phyloP scores from a whole-genome alignment of 129 eudicot species.

The Tagetes patula region DNA sequence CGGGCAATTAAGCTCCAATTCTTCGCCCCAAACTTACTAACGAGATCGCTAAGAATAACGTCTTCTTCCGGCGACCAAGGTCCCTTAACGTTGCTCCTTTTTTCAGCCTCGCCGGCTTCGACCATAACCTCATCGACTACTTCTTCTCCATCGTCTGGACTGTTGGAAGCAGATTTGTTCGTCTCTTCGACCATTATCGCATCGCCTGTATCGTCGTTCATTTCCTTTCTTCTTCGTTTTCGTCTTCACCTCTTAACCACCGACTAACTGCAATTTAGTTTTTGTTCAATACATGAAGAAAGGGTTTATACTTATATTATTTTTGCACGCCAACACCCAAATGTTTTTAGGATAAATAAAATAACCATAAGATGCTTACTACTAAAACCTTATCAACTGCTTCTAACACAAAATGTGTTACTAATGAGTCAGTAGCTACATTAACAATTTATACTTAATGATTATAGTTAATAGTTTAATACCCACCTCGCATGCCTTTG shows the following conservation, averaged over 20 bases:
- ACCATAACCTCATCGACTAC: conserved; percentile 24
- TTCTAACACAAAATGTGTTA: no score
- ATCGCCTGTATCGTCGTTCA: conserved; percentile 28
- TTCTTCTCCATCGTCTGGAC: conserved; percentile 18
- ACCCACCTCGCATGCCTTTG: no score
- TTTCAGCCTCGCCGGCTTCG: conserved; percentile 23
- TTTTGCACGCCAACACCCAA: no score
- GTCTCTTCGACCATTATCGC: conserved; percentile 13
- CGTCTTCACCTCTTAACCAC: conserved; percentile 37
- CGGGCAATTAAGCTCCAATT: conserved; percentile 75
- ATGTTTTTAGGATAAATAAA: no score
- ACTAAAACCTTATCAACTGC: no score
- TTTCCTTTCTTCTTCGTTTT: background rate
- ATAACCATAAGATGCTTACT: no score
- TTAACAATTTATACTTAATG: no score
- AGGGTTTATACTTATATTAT: no score
- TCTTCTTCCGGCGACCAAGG: conserved; percentile 82
- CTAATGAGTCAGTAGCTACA: no score
- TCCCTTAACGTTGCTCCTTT: conserved; percentile 43
- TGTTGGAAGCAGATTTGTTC: conserved; percentile 10
- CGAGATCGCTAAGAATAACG: conserved; percentile 47
- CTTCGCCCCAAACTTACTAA: conserved; percentile 62
- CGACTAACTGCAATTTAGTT: conserved; percentile 41
- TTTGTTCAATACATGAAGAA: background rate
- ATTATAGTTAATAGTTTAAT: no score